Base-by-base conservation (phyloP, 345 rosid species). In the Rhodamnia argentea region DNA sequence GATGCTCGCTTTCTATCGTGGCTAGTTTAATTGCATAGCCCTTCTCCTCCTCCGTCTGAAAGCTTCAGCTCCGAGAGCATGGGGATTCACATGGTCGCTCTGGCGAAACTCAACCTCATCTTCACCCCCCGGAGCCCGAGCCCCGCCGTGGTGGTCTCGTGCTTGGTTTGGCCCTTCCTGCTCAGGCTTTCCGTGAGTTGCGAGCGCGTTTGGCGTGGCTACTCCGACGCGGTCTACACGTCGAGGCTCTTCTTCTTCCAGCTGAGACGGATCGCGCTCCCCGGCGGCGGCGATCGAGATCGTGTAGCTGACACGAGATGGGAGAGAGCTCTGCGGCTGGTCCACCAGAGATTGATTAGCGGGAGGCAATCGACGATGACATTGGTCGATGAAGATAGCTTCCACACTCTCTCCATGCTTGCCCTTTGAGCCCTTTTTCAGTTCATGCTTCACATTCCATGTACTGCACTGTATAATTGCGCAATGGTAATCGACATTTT, bases 271-370 rank as follows among this genome's bases (percentile, higher is more conserved):
- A 82, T 89, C 51, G 64, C 29, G 6, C 53, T 89, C 53, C 70
- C 62, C 60, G 88, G 60, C 27, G 4, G 60, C 27, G 4, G 47
- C 50, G 84, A 18, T 6, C 52, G 50, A 3, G 55, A 60, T 62
- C 52, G 8, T 37, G 74, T 26, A 82, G 13, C 82, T 6, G 47
- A 29, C 54, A 56, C 54, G 70, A 84, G 91, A 62, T 89, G 91
- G 92, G 75, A 84, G 83, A 84, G 89, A 82, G 86, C 90, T 47
- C 44, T 84, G 57, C 85, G 90, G 84, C 52, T 88, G 53, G 82
- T 88, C 74, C 29, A 40, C 62, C 83, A 22, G 78, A 88, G 92
- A 47, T 22, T 84, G 27, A 58, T 82, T 27, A 37, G 9, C 60
- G 13, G 40, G 58, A 7, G 59, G 51, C 78, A 18, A 27, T 53